Evolutionary conservation across 1,284 basidiomycete genomes (phyloP), one percentile per base, ranked within the genome.

Genomic region (Cerrena zonata): DNA sequence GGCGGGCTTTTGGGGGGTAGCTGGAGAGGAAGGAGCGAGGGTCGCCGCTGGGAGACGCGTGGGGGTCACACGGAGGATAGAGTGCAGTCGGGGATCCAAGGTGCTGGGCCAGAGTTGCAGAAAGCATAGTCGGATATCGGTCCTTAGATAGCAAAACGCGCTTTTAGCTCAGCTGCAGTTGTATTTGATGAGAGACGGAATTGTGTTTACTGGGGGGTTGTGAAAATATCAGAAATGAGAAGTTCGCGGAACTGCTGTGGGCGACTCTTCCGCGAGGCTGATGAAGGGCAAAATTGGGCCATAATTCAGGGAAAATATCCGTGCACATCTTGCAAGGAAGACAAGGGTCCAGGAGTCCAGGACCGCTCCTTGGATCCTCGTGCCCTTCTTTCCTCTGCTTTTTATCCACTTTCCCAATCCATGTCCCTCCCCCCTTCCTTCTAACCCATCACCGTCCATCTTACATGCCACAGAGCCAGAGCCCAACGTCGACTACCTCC

Each of bases 401-500:
- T 27, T 34, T 55, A 18, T 47, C 40, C 47, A 22, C 38, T 34
- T n/a, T 37, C 42, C 48, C 48, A 15, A 15, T 38, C 34, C 54
- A 51, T 62, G 55, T 55, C 58, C 53, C 56, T 58, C 58, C 51
- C 57, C 53, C 60, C 57, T 53, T 51, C 48, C 52, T 53, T 53
- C 42, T 53, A 50, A 52, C 45, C 58, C 54, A n/a, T 51, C 62
- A 57, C 58, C 61, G 58, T 62, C 57, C 54, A 59, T 52, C 40
- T 56, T 56, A 54, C 39, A 64, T 65, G 61, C 59, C 63, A 52
- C 58, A 62, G 50, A 52, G 51, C 39, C 48, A 49, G 46, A 62
- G 61, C 55, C 58, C 65, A 26, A 53, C 59, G 48, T 62, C 63
- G 49, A 55, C 62, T 40, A 57, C 57, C 52, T 56, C 66, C 47